Percentiles rank a stretch among this genome's conserved stretches.
Conservation (phyloP, 768 basidiomycete genomes). For the Erythrobasidium yunnanense region DNA sequence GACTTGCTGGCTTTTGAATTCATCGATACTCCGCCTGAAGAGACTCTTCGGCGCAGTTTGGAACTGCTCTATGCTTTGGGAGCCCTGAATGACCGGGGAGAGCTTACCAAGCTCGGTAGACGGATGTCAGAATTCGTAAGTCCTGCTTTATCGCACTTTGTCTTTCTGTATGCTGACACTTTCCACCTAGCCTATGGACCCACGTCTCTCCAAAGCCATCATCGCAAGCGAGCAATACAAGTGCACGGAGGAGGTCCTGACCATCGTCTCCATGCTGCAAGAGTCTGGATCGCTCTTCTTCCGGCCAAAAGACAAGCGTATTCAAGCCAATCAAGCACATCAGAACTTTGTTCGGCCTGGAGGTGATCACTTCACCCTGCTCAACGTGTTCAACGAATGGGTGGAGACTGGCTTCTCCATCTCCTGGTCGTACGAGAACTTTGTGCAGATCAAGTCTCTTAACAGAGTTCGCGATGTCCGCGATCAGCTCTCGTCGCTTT, state of each 20-base stretch:
- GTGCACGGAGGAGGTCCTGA: conserved; percentile 93
- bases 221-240: conserved; percentile 86
- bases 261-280: conserved; percentile 92
- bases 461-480: conserved; percentile 91
- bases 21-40: conserved; percentile 92
- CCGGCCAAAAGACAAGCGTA: conserved; percentile 53
- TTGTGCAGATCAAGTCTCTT: conserved; percentile 55
- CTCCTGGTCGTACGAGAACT: conserved; percentile 72
- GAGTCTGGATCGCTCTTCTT: conserved; percentile 92
- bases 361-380: conserved; percentile 92
- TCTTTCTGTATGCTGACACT: background rate
- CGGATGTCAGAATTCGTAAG: conserved; percentile 97
- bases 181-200: conserved; percentile 48
- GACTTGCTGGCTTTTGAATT: conserved; percentile 98
- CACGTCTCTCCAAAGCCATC: conserved; percentile 91
- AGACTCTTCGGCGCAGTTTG: conserved; percentile 88
- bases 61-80: conserved; percentile 91
- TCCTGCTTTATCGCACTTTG: conserved; percentile 39
- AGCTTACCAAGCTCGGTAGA: conserved; percentile 90
- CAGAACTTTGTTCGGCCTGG: conserved; percentile 92
- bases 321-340: conserved; percentile 93
- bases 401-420: conserved; percentile 94
- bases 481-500: conserved; percentile 76
- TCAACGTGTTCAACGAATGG: conserved; percentile 52
- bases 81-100: conserved; percentile 88